phyloP scores from a whole-genome alignment of 2,329 filamentous ascomycete genomes.

The Claviceps fusiformis region DNA sequence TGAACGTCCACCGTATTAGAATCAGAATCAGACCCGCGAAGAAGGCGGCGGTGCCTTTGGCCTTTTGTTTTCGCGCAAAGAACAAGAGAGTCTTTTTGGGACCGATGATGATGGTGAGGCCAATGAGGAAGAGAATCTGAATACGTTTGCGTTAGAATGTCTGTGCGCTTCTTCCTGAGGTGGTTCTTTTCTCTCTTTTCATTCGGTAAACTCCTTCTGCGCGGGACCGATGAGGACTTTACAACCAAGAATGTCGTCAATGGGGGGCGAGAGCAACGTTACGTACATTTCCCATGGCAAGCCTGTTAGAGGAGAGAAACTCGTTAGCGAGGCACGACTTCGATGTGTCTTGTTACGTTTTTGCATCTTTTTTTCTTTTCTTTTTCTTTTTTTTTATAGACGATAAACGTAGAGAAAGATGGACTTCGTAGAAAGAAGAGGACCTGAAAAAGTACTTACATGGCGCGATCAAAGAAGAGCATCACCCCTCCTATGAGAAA shows the following conservation, averaged over 20 bases:
- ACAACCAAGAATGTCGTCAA: background rate
- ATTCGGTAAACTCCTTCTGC: background rate
- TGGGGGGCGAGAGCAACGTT: background rate
- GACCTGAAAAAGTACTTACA: conserved; percentile 43
- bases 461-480: conserved; percentile 94
- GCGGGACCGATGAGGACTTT: background rate
- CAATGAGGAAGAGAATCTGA: conserved; percentile 96
- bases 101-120: conserved; percentile 90
- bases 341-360: background rate
- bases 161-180: background rate
- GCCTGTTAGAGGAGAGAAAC: conserved; percentile 33
- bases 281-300: conserved; percentile 91
- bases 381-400: background rate
- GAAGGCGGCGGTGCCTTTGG: conserved; percentile 83
- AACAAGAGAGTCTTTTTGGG: conserved; percentile 81
- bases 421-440: background rate
- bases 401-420: background rate
- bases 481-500: conserved; percentile 91
- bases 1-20: conserved; percentile 75
- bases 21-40: conserved; percentile 73
- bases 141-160: conserved; percentile 6
- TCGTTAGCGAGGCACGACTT: background rate
- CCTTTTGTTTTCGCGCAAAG: conserved; percentile 88
- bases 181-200: background rate
- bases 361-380: too few species aligned